These are phyloP conservation scores for Solanum raphanifolium DNA, from an alignment of 257 asterid genomes.

Conservation along the genomic window DNA sequence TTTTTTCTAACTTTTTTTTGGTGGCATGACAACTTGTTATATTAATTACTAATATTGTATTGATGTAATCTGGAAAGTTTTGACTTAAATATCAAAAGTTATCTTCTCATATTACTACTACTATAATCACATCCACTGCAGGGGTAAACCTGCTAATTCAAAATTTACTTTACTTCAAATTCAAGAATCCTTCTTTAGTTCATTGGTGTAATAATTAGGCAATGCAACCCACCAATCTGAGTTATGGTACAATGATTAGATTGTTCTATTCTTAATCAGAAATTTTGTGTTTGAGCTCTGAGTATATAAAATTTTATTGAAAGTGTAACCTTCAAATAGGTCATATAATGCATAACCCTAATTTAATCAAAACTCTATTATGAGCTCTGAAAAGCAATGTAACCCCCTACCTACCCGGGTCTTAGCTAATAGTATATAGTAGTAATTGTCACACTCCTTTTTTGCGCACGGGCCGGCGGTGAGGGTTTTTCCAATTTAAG, in stretches of 20 bases:
- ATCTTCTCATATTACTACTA: neutral
- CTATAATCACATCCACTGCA: neutral
- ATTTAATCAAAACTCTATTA: no score
- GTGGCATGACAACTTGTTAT: neutral
- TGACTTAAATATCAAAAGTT: neutral
- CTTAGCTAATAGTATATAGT: neutral
- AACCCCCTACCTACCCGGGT: no score
- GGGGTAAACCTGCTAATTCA: neutral
- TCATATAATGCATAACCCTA: neutral
- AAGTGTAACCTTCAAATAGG: no score
- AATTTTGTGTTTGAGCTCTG: rapidly evolving
- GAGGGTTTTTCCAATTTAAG: no score
- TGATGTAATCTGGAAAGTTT: neutral
- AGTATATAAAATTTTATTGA: no score
- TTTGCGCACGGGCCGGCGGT: no score
- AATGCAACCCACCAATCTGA: neutral
- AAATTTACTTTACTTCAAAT: neutral
- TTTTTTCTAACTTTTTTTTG: neutral
- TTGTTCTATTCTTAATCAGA: no score
- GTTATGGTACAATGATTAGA: rapidly evolving
- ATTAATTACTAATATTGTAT: no score
- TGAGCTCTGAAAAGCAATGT: neutral
- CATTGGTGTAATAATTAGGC: neutral
- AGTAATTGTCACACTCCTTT: no score
- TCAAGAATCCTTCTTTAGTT: neutral